Base-by-base conservation (phyloP, 73 alveolate genomes). In the Effrenium voratum region DNA sequence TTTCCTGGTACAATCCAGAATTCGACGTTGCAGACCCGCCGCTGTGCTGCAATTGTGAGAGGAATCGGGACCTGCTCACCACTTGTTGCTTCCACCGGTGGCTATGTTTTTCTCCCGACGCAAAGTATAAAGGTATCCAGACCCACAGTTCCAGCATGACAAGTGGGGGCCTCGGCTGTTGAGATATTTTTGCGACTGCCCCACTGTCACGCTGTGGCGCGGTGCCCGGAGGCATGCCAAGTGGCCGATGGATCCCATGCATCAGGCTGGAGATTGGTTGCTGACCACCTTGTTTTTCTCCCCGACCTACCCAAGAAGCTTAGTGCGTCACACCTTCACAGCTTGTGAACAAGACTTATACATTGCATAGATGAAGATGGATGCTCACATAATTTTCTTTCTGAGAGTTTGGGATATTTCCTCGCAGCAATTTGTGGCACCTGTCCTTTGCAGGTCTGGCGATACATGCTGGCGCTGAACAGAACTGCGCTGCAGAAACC, bases 81-180 rank as follows among this genome's bases (percentile, higher is more conserved):
- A 55, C 1, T 55, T 55, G 32, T 55, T 19, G 26, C 32, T 19
- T 19, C 68, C 4, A 55, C 0, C 68, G n/a, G n/a, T 1, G 36
- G 2, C 34, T 15, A n/a, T 19, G 73, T 26, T 59, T 2, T 59
- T 55, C 68, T 55, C 24, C 73, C 73, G n/a, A n/a, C n/a, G n/a
- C n/a, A n/a, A n/a, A n/a, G 40, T 38, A 19, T 34, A n/a, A 32
- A 87, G 95, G 95, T 87, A 41, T 45, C 95, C 95, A 44, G 95
- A 87, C 68, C 44, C 95, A 13, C 95, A 87, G 79, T 68, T 87
- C 95, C 95, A 87, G 84, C 95, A 87, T n/a, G 95, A 87, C 95
- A 87, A 87, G 95, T 55, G 0, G 70, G 36, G 52, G 52, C n/a
- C 92, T 50, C 36, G 49, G 70, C 75, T 60, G 8, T 1, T 30